Evolutionary conservation across 2,329 filamentous ascomycete genomes (phyloP), one percentile per base, ranked within the genome.

Genomic region (Massarina eburnea): DNA sequence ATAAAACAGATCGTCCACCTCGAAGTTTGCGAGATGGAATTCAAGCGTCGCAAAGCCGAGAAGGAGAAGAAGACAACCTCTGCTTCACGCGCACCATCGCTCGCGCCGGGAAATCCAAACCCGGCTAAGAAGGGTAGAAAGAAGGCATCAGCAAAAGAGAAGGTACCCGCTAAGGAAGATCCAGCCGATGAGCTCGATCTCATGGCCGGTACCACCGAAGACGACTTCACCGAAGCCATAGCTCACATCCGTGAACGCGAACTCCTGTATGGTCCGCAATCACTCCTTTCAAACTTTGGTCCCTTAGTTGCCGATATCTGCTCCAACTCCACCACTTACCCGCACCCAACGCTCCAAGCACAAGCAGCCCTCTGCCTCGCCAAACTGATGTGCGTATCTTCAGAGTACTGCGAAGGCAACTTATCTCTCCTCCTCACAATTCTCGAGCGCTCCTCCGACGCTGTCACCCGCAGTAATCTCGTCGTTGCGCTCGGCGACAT

Each of bases 1-100:
- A 94, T 99, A 66, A 99, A 99, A 74, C 95, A 99, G 67, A 99
- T 99, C 58, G 95, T 99, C 1, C 94, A 99, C 67, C 81, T 99
- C 9, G 94, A 99, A 62, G 79, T 97, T n/a, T 96, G 91, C 67
- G 94, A 99, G 66, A 83, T 94, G 39, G 94, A 99, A 70, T 99
- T 99, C 72, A 99, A 99, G 76, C 88, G 92, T 43, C 83, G 92
- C 55, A 99, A 99, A 76, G 86, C 89, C 32, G 89, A 94, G 49
- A 89, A 91, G 58, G 89, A 94, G 64, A 91, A 90, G 75, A 79
- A 75, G 47, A 73, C 72, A 41, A 54, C 67, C n/a, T 56, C 64
- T 3, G 53, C 55, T 18, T 55, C 59, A 30, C 55, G 65, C 48
- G 60, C 70, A 55, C n/a, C n/a, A 14, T 71, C 70, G 1, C 49